Percentiles rank a stretch among this genome's conserved stretches.
Conservation (phyloP, 2,329 filamentous ascomycete genomes). For the Drechslerella coelobrocha region DNA sequence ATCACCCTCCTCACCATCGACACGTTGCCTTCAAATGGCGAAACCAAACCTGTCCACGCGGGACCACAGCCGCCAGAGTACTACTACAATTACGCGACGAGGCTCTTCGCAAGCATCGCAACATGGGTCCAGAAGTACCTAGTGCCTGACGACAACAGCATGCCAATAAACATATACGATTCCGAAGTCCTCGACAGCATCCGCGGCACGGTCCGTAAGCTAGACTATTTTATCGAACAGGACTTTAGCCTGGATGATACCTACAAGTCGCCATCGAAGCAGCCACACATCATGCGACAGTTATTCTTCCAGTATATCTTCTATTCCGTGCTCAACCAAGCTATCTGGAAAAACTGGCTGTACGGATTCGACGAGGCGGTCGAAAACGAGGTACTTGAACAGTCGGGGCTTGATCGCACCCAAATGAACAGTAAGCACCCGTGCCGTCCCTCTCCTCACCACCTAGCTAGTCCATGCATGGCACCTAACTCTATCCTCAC, state of each 20-base stretch:
- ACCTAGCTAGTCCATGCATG: too few relatives aligned
- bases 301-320: constrained; percentile 47
- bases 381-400: constrained; percentile 7
- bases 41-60: constrained; percentile 24
- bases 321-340: constrained; percentile 28
- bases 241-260: constrained; percentile 22
- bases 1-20: constrained; percentile 29
- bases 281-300: constrained; percentile 9
- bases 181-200: constrained; percentile 6
- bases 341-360: constrained; percentile 42
- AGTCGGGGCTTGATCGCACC: constrained; percentile 2
- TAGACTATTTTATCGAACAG: constrained; percentile 25
- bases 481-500: too few relatives aligned
- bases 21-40: constrained; percentile 32
- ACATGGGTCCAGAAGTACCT: constrained; percentile 36
- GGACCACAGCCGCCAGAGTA: constrained; percentile 20
- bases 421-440: constrained; percentile 33
- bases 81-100: constrained; percentile 15
- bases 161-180: constrained; percentile 11
- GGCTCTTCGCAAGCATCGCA: constrained; percentile 31
- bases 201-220: constrained; percentile 13
- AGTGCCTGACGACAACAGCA: constrained; percentile 5
- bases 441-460: too few relatives aligned
- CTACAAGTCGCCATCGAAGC: background rate
- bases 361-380: constrained; percentile 21